Conservation (phyloP, 768 basidiomycete genomes). For the Grammothele lineata region DNA sequence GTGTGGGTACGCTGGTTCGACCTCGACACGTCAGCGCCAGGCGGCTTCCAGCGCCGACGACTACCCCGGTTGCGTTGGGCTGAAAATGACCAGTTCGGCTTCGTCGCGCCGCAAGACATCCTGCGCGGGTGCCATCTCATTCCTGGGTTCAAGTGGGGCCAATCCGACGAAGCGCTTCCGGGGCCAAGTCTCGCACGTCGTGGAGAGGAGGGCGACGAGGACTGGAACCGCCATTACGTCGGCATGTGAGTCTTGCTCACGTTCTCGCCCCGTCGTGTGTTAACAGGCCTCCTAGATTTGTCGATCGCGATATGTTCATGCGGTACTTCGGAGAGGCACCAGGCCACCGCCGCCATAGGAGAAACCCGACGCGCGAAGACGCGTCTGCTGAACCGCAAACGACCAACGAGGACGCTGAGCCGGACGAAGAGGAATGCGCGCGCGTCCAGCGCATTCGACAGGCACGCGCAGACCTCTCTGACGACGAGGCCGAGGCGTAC, state of each 20-base stretch:
- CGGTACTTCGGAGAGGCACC: constrained; percentile 20
- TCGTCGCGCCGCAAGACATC: constrained; percentile 39
- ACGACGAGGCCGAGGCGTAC: too few species aligned
- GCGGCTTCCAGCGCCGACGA: constrained; percentile 23
- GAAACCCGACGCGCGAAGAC: too few species aligned
- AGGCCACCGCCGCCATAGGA: too few species aligned
- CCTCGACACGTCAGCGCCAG: constrained; percentile 19
- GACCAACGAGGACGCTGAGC: too few species aligned
- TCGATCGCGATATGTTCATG: constrained; percentile 26
- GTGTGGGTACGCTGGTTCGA: constrained; percentile 40
- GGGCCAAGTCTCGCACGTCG: constrained; percentile 1
- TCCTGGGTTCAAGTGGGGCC: constrained; percentile 33
- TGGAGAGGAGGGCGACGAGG: constrained; percentile 8
- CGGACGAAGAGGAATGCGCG: too few species aligned
- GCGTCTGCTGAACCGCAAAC: too few species aligned
- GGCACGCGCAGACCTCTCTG: too few species aligned
- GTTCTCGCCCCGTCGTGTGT: background rate
- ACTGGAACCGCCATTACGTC: constrained; percentile 24
- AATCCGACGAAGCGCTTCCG: constrained; percentile 2
- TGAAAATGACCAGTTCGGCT: constrained; percentile 35
- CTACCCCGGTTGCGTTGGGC: constrained; percentile 39
- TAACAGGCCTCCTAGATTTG: constrained; percentile 15
- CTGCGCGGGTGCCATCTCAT: constrained; percentile 39
- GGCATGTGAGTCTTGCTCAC: constrained; percentile 20
- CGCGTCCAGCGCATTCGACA: too few species aligned